phyloP scores from a whole-genome alignment of 108 stramenopile species.

The Chaetoceros tenuissimus region DNA sequence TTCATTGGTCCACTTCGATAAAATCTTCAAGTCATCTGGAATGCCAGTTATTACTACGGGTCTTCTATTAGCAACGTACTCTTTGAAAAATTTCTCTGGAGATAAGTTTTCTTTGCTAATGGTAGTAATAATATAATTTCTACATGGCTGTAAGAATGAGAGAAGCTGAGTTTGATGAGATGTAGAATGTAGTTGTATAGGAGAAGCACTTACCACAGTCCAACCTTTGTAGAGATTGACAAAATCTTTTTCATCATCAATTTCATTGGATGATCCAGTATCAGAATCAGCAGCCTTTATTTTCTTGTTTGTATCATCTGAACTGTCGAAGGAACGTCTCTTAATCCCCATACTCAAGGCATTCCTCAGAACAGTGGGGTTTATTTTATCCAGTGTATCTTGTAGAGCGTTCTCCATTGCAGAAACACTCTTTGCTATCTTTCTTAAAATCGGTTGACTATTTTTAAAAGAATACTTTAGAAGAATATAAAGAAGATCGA shows the following conservation, averaged over 20 bases:
- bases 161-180: too few species aligned
- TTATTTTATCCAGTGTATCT: too few species aligned
- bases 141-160: too few species aligned
- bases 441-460: not conserved
- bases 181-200: not conserved
- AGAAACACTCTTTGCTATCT: not conserved
- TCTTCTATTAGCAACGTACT: constrained; percentile 27
- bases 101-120: constrained; percentile 10
- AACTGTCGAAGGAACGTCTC: too few species aligned
- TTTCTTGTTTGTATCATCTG: not conserved
- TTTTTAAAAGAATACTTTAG: not conserved
- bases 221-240: not conserved
- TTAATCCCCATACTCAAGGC: not conserved
- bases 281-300: not conserved
- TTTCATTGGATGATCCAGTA: too few species aligned
- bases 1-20: constrained; percentile 33
- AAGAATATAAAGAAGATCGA: not conserved
- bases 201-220: not conserved
- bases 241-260: too few species aligned
- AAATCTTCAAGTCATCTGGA: constrained; percentile 8
- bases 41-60: constrained; percentile 32
- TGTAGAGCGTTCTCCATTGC: too few species aligned
- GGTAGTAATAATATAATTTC: too few species aligned
- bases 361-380: not conserved
- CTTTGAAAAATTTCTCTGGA: constrained; percentile 27